These are phyloP conservation scores for Emmonsiellopsis sp. DNA, from an alignment of 2,329 filamentous ascomycete genomes.

Conservation along the genomic window DNA sequence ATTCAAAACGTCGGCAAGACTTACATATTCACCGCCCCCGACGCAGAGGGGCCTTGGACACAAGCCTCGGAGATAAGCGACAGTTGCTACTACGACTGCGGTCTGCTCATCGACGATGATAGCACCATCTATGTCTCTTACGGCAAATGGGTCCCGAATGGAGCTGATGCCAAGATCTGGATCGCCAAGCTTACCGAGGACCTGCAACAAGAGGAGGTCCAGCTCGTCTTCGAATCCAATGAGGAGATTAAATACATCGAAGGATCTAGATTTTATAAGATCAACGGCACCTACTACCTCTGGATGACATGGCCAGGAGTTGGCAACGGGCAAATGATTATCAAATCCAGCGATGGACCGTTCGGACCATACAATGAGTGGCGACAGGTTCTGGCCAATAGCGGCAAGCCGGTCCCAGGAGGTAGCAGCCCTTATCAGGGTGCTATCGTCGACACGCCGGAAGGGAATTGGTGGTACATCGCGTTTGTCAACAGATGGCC, in stretches of 20 bases:
- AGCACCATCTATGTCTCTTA: conserved; percentile 52
- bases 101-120: conserved; percentile 48
- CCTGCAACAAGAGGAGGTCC: conserved; percentile 11
- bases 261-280: conserved; percentile 49
- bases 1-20: conserved; percentile 39
- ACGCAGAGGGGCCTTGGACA: conserved; percentile 36
- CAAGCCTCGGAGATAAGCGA: conserved; percentile 26
- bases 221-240: too few species aligned
- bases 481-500: conserved; percentile 49
- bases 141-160: conserved; percentile 24
- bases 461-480: conserved; percentile 51
- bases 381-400: conserved; percentile 34
- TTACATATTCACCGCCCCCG: conserved; percentile 43
- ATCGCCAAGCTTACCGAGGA: conserved; percentile 46
- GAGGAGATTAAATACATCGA: conserved; percentile 23
- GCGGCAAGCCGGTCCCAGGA: conserved; percentile 35
- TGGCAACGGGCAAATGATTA: conserved; percentile 38
- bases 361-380: conserved; percentile 44
- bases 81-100: conserved; percentile 48
- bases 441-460: conserved; percentile 42
- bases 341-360: conserved; percentile 37
- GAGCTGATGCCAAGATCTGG: conserved; percentile 28
- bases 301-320: conserved; percentile 35
- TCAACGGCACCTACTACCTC: conserved; percentile 48
- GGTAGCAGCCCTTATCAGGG: conserved; percentile 47